Conservation (phyloP, 208 protist genomes). For the Leishmania amazonensis region DNA sequence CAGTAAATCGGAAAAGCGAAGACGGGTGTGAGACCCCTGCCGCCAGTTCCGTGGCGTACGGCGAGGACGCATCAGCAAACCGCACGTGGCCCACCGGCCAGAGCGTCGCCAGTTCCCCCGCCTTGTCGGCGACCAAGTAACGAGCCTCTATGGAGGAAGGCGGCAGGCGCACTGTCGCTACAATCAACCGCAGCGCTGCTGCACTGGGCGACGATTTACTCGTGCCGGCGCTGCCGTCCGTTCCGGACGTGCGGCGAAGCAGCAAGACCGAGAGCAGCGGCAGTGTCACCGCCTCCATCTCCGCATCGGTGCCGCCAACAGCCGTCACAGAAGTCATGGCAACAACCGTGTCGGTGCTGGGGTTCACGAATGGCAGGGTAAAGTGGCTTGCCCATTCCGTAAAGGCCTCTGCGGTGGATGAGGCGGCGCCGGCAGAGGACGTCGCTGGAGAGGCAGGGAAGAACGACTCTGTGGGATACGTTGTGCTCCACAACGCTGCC, state of each 20-base stretch:
- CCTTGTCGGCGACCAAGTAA: slow-evolving; percentile 21
- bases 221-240: background rate
- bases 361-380: slow-evolving; percentile 58
- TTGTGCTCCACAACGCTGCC: slow-evolving; percentile 29
- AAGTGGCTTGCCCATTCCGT: slow-evolving; percentile 61
- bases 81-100: slow-evolving; percentile 59
- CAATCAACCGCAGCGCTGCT: slow-evolving; percentile 13
- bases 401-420: slow-evolving; percentile 35
- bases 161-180: slow-evolving; percentile 51
- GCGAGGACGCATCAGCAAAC: slow-evolving; percentile 50
- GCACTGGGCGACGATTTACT: background rate
- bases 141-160: slow-evolving; percentile 39
- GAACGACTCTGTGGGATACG: slow-evolving; percentile 27
- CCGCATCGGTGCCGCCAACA: slow-evolving; percentile 8
- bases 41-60: slow-evolving; percentile 8
- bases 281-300: slow-evolving; percentile 8
- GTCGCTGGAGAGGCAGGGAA: slow-evolving; percentile 5
- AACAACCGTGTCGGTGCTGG: slow-evolving; percentile 48
- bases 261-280: slow-evolving; percentile 46
- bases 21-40: background rate
- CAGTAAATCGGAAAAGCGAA: slow-evolving; percentile 6
- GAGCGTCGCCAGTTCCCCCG: slow-evolving; percentile 18
- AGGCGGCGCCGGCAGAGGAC: background rate
- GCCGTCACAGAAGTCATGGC: slow-evolving; percentile 20
- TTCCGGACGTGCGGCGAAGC: slow-evolving; percentile 8